Evolutionary conservation across 495 filamentous ascomycete genomes (phyloP).

Genomic region (Podospora sp.): DNA sequence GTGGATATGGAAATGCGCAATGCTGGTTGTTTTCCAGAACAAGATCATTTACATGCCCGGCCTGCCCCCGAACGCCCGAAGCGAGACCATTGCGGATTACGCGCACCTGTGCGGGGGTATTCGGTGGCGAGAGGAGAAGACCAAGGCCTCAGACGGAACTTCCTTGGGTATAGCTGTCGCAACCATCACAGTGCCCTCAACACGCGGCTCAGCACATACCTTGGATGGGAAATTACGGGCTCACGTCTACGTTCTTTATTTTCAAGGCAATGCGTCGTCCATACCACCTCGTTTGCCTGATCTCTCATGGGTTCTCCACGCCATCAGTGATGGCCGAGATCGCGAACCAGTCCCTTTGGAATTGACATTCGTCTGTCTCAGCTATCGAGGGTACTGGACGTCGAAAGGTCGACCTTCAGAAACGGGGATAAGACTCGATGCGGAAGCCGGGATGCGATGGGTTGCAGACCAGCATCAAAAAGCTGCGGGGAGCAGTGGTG

Average conservation of each 20-base stretch:
- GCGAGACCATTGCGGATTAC: slow-evolving; percentile 66
- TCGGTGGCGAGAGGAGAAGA: slow-evolving; percentile 62
- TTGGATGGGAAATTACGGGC: slow-evolving; percentile 4
- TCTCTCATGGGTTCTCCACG: slow-evolving; percentile 59
- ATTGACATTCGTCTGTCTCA: slow-evolving; percentile 66
- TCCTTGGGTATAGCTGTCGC: slow-evolving; percentile 61
- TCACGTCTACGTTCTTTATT: slow-evolving; percentile 57
- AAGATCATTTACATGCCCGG: slow-evolving; percentile 83
- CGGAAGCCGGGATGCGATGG: slow-evolving; percentile 61
- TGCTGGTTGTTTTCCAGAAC: slow-evolving; percentile 80
- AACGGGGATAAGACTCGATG: slow-evolving; percentile 65
- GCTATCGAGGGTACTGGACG: slow-evolving; percentile 80
- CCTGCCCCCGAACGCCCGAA: slow-evolving; percentile 61
- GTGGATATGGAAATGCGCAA: slow-evolving; percentile 79
- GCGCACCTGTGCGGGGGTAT: slow-evolving; percentile 56
- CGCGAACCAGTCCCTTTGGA: slow-evolving; percentile 23
- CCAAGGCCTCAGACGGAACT: slow-evolving; percentile 60
- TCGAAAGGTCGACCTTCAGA: slow-evolving; percentile 70
- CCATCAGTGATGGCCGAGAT: slow-evolving; percentile 39
- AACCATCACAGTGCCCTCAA: slow-evolving; percentile 28
- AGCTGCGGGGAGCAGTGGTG: slow-evolving; percentile 23
- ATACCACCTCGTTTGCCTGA: slow-evolving; percentile 70
- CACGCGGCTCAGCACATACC: neutral
- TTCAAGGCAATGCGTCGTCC: slow-evolving; percentile 70
- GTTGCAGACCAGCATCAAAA: slow-evolving; percentile 45